Evolutionary conservation across 2,329 filamentous ascomycete genomes (phyloP), one percentile per base, ranked within the genome.

Genomic region (Apiospora marii): DNA sequence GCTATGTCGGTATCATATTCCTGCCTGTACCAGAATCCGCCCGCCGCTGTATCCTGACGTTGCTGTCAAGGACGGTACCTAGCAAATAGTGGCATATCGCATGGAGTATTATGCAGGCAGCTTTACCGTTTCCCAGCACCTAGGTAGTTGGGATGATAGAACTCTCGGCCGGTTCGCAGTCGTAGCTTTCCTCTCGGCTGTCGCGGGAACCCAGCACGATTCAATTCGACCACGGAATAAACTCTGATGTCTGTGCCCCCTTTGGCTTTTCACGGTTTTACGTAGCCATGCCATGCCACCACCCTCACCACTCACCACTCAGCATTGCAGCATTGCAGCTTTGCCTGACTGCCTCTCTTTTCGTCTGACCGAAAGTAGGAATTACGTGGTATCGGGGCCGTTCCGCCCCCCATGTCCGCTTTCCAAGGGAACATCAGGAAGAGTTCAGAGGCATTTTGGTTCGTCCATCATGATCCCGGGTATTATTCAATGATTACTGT

Each of bases 161-260:
- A 68, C 43, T 48, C 67, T 27, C 67, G 43, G 27, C 24, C 43
- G 67, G 27, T 27, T 24, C 67, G 44, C 24, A 27, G 37, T 24
- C 51, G 24, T 37, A 61, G 53, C 53, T 61, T 68, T 48, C 30
- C 67, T 37, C 46, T 68, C 67, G 67, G 67, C 67, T 68, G 67
- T 68, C 44, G 67, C 67, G 67, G 67, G 44, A 68, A n/a, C 44
- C 67, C 41, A 68, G n/a, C 19, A 46, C 67, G 67, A 68, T 41
- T 64, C 58, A 41, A 64, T 37, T 41, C 41, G 58, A n/a, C 41
- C 58, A 41, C 19, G 58, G 30, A 41, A 64, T 64, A 64, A 41
- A 68, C 67, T 68, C 67, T 68, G 67, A 30, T 34, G 41, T 48
- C 67, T 68, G 41, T 68, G 67, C 41, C 44, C n/a, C n/a, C 7